phyloP scores from a whole-genome alignment of 805 yeast species.

The Kodamaea kaohsiungensis region DNA sequence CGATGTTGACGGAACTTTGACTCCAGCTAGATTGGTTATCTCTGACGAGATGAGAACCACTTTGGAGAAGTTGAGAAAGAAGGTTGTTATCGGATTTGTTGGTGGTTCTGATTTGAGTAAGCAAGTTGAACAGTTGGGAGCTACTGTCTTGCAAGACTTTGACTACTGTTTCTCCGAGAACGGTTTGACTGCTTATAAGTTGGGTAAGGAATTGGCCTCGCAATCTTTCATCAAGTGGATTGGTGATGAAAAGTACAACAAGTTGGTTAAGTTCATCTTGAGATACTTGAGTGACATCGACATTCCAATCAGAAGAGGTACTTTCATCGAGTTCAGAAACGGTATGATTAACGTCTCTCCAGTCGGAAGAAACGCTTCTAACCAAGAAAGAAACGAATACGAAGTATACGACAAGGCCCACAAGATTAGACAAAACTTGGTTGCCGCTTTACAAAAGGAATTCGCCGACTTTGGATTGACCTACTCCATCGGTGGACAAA shows the following conservation, averaged over 20 bases:
- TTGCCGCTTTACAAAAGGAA: conserved; percentile 75
- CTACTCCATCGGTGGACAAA: conserved; percentile 99
- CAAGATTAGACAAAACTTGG: conserved; percentile 83
- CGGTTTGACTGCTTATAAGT: conserved; percentile 96
- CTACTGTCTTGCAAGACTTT: conserved; percentile 70
- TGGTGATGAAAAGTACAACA: conserved; percentile 92
- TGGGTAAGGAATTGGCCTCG: conserved; percentile 83
- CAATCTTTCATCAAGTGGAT: conserved; percentile 95
- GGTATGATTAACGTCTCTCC: conserved; percentile 99
- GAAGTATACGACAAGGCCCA: conserved; percentile 81
- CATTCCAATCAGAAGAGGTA: conserved; percentile 96
- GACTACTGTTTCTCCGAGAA: conserved; percentile 97
- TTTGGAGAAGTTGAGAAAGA: conserved; percentile 76
- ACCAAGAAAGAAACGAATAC: conserved; percentile 88
- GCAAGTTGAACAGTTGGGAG: conserved; percentile 95
- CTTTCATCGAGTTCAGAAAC: conserved; percentile 97
- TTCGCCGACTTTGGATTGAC: conserved; percentile 86
- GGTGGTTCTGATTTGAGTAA: conserved; percentile 96
- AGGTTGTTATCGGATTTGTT: conserved; percentile 94
- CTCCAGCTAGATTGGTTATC: conserved; percentile 88
- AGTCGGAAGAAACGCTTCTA: conserved; percentile 96
- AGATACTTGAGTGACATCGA: conserved; percentile 83
- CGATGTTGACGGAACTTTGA: conserved; percentile 98
- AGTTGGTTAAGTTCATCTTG: conserved; percentile 81
- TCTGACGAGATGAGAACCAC: conserved; percentile 77